Percentiles rank a stretch among this genome's conserved stretches.
phyloP scores from a whole-genome alignment of 2,329 filamentous ascomycete species.

The Sporothrix pseudoabietina region DNA sequence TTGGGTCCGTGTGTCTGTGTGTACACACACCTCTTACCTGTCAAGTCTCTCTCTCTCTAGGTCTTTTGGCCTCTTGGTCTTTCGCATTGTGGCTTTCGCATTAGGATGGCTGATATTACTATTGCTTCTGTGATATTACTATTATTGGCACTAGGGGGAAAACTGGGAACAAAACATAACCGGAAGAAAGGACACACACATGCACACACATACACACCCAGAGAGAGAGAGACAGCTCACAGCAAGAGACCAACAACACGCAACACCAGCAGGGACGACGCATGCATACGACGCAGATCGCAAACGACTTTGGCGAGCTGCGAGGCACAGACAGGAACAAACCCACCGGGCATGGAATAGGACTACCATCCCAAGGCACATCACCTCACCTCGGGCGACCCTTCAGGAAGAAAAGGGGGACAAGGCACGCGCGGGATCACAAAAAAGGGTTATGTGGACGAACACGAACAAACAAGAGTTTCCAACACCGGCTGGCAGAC shows the following conservation, averaged over 20 bases:
- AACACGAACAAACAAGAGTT: neutral
- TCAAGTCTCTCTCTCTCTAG: neutral
- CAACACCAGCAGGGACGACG: neutral
- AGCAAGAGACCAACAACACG: neutral
- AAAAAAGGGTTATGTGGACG: neutral
- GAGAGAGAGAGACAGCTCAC: neutral
- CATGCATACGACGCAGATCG: constrained; percentile 8
- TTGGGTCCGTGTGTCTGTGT: neutral
- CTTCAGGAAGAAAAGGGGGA: constrained; percentile 2
- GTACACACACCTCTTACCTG: neutral
- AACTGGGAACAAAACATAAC: constrained; percentile 24
- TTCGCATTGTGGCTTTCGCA: constrained; percentile 23
- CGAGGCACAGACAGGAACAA: neutral
- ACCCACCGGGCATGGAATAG: constrained; percentile 13
- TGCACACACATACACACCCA: neutral
- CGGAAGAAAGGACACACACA: constrained; percentile 4
- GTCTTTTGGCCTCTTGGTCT: neutral
- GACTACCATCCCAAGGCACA: constrained; percentile 7
- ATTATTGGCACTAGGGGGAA: constrained; percentile 20
- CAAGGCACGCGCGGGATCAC: neutral
- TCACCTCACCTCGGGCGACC: constrained; percentile 10
- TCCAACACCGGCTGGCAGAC: neutral
- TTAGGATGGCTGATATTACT: constrained; percentile 24
- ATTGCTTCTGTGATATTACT: constrained; percentile 26
- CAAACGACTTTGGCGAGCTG: neutral